These are phyloP conservation scores for Discostella stelligeroides DNA, from an alignment of 108 stramenopile genomes.

Conservation along the genomic window DNA sequence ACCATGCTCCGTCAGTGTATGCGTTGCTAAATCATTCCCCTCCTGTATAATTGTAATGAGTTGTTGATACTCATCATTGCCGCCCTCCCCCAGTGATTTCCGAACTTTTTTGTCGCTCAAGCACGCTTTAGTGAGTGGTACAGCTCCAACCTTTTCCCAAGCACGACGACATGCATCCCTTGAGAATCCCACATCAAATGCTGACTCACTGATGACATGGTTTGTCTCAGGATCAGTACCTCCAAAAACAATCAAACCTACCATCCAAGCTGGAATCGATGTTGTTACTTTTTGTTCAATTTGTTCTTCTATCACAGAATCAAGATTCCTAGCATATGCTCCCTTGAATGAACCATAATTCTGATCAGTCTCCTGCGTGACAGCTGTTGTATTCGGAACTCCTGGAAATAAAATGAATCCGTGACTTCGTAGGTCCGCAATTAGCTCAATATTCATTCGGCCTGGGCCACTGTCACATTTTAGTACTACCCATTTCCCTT, in stretches of 20 bases:
- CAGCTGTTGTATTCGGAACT: conserved; percentile 19
- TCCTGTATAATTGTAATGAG: background rate
- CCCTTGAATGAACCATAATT: conserved; percentile 24
- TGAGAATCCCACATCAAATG: conserved; percentile 2
- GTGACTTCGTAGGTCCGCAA: background rate
- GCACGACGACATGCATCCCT: background rate
- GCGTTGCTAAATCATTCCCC: conserved; percentile 5
- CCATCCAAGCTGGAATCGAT: conserved; percentile 7
- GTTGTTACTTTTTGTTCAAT: background rate
- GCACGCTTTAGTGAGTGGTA: conserved; percentile 1
- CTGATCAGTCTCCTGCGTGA: conserved; percentile 18
- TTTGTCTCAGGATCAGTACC: conserved; percentile 15
- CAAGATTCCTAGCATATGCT: conserved; percentile 1
- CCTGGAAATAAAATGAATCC: conserved; percentile 17
- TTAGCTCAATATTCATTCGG: background rate
- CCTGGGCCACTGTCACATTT: conserved; percentile 30
- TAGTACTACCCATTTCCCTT: conserved; percentile 22
- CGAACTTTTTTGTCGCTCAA: conserved; percentile 1
- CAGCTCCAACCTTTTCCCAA: conserved; percentile 13
- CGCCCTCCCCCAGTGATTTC: background rate
- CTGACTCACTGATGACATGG: background rate
- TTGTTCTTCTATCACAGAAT: background rate
- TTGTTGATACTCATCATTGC: background rate
- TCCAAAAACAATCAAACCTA: conserved; percentile 18
- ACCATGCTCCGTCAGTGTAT: background rate